Percentiles rank a stretch among this genome's conserved stretches.
Evolutionary conservation across 2,329 filamentous ascomycete species (phyloP).

Genomic region (Ceratocystis eucalypticola): DNA sequence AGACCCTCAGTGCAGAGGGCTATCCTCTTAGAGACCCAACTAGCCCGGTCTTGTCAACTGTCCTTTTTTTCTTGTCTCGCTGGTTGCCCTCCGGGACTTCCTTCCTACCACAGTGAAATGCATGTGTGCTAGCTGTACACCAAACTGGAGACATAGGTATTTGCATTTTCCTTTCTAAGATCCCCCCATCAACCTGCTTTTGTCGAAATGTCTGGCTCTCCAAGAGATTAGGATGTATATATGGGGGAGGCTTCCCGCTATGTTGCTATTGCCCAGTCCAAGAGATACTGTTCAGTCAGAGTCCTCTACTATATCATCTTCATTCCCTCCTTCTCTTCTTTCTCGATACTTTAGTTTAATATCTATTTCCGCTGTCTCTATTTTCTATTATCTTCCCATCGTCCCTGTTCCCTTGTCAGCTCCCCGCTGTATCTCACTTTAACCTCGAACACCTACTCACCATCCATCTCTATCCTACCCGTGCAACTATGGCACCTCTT

Average conservation of each 20-base stretch:
- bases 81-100: not conserved
- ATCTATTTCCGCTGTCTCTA: not conserved
- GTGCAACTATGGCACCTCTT: constrained; percentile 16
- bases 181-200: not conserved
- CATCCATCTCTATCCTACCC: not conserved
- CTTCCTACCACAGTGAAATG: not conserved
- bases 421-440: not conserved
- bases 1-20: too few relatives aligned
- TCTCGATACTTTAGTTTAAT: not conserved
- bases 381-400: not conserved
- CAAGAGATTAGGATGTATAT: not conserved
- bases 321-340: not conserved
- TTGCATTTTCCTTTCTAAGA: not conserved
- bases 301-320: not conserved
- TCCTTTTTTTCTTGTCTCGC: not conserved
- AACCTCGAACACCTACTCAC: not conserved
- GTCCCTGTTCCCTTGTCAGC: not conserved
- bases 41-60: not conserved
- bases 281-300: too few relatives aligned
- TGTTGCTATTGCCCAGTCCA: not conserved
- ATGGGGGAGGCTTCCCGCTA: not conserved
- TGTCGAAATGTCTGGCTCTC: not conserved
- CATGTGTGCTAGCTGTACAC: not conserved
- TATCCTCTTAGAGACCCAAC: too few relatives aligned
- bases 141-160: not conserved